These are phyloP conservation scores for Aspergillus sclerotiicarbonarius DNA, from an alignment of 495 filamentous ascomycete genomes.

Conservation along the genomic window DNA sequence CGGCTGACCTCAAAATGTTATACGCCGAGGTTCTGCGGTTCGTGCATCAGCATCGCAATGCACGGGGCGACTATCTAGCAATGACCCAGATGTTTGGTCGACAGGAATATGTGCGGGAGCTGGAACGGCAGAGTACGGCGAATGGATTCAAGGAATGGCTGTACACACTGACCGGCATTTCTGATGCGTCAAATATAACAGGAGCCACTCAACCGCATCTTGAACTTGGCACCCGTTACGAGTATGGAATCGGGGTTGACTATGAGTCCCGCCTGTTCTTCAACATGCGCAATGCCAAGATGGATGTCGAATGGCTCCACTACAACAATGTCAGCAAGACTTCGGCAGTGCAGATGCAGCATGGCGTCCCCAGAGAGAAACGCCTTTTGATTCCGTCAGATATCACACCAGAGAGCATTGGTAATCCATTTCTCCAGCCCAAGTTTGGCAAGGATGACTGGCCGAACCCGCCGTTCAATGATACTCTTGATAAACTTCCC, in stretches of 20 bases:
- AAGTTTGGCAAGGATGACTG: slow-evolving; percentile 32
- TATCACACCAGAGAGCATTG: slow-evolving; percentile 30
- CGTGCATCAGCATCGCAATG: slow-evolving; percentile 37
- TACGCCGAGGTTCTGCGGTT: slow-evolving; percentile 46
- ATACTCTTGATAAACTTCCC: slow-evolving; percentile 43
- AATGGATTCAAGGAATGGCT: slow-evolving; percentile 46
- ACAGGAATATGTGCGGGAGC: slow-evolving; percentile 57
- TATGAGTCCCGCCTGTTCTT: slow-evolving; percentile 56
- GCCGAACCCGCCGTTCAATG: slow-evolving; percentile 37
- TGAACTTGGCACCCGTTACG: slow-evolving; percentile 45
- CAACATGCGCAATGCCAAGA: slow-evolving; percentile 42
- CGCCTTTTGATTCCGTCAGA: slow-evolving; percentile 45
- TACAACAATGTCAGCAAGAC: slow-evolving; percentile 46
- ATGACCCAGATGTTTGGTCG: slow-evolving; percentile 58
- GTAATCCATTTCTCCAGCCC: slow-evolving; percentile 41
- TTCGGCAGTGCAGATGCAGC: slow-evolving; percentile 38
- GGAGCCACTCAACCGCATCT: slow-evolving; percentile 36
- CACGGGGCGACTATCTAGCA: slow-evolving; percentile 46
- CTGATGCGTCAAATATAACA: slow-evolving; percentile 48
- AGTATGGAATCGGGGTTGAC: slow-evolving; percentile 58
- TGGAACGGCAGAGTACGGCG: slow-evolving; percentile 41
- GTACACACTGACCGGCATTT: slow-evolving; percentile 40
- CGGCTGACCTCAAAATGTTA: slow-evolving; percentile 49
- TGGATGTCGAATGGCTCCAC: slow-evolving; percentile 48
- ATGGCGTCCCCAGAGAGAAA: slow-evolving; percentile 41